A percentile compares a stretch with the other conserved stretches of the same genome.
phyloP scores from a whole-genome alignment of 176 grass and related monocot genomes.

The Aegilops sharonensis region DNA sequence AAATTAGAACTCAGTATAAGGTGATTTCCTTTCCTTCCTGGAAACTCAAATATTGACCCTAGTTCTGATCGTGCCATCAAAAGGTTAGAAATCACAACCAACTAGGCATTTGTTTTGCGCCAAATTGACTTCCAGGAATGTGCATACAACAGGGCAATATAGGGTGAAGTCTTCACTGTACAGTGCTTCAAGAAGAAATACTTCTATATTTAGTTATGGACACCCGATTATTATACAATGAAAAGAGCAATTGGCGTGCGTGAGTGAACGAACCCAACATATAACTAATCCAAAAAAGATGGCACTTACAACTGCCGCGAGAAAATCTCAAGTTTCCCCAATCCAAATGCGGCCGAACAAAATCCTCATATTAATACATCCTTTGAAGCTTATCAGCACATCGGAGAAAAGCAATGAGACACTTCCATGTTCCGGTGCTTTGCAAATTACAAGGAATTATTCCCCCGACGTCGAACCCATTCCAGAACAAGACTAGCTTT shows the following conservation, averaged over 20 bases:
- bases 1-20: background rate
- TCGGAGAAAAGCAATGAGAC: conserved; percentile 26
- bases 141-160: background rate
- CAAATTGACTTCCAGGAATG: background rate
- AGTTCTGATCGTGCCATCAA: background rate
- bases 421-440: conserved; percentile 35
- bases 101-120: background rate
- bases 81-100: background rate
- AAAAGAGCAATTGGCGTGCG: background rate
- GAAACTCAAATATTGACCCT: background rate
- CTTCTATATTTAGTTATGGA: background rate
- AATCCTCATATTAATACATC: conserved; percentile 30
- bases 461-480: conserved; percentile 24
- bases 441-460: conserved; percentile 48
- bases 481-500: conserved; percentile 27
- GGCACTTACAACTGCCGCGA: background rate
- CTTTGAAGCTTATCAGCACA: conserved; percentile 31
- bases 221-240: background rate
- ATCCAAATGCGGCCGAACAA: conserved; percentile 18
- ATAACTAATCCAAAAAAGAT: background rate
- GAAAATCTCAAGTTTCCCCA: background rate
- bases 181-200: background rate
- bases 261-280: background rate
- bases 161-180: background rate
- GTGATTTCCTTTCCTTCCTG: background rate